Evolutionary conservation across 148 eudicot species (phyloP).

Genomic region (Camellia granthamiana): DNA sequence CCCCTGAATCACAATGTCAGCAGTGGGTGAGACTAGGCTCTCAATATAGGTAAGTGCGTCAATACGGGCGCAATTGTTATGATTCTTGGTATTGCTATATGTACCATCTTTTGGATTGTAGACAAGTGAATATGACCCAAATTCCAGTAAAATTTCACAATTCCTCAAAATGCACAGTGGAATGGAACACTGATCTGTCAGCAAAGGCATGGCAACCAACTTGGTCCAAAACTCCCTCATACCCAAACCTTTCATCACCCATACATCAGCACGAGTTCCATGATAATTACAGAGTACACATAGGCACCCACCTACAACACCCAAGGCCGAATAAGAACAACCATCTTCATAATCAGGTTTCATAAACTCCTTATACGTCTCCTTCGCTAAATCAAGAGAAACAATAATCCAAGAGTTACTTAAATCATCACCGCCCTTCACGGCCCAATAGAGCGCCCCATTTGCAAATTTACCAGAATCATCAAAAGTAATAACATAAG

Average conservation of each 20-base stretch:
- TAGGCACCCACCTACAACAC: slow-evolving; percentile 13
- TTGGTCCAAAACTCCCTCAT: slow-evolving; percentile 28
- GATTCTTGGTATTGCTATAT: not conserved
- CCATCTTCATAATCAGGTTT: slow-evolving; percentile 17
- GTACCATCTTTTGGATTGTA: not conserved
- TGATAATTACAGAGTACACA: not conserved
- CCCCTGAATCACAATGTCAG: not conserved
- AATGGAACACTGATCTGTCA: not conserved
- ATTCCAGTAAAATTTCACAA: slow-evolving; percentile 12
- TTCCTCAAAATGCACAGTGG: slow-evolving; percentile 1
- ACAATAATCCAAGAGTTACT: not conserved
- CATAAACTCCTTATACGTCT: slow-evolving; percentile 14
- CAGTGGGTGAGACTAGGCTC: slow-evolving; percentile 10
- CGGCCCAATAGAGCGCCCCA: slow-evolving; percentile 39
- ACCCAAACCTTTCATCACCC: slow-evolving; percentile 36
- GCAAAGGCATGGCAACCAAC: slow-evolving; percentile 4
- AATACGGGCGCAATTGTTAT: not conserved
- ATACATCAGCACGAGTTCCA: slow-evolving; percentile 14
- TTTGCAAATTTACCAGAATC: slow-evolving; percentile 15
- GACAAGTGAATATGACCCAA: no score
- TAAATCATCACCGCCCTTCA: not conserved
- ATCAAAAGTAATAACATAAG: not conserved
- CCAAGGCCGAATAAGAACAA: slow-evolving; percentile 5
- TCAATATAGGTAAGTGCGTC: not conserved
- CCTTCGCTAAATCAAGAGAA: slow-evolving; percentile 24